Evolutionary conservation across 176 grass and related monocot species (phyloP).

Genomic region (Aegilops sharonensis): DNA sequence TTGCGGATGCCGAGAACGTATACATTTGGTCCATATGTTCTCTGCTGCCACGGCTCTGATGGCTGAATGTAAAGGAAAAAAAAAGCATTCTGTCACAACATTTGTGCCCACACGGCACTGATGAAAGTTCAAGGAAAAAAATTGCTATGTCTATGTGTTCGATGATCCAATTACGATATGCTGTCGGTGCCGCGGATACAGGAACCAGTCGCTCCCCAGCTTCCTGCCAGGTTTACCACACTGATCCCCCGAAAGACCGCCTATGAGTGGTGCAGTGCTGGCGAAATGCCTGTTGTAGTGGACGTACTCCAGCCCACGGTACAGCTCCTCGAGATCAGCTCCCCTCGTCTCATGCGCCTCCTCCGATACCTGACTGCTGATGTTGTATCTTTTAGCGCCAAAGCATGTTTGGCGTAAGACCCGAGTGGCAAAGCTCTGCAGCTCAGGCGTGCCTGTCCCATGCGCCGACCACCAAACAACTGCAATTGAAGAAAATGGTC

Average conservation of each 20-base stretch:
- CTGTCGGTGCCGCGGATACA: neutral
- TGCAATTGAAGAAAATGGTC: neutral
- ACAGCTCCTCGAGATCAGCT: neutral
- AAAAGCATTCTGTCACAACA: neutral
- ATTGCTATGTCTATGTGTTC: neutral
- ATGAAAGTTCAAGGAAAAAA: neutral
- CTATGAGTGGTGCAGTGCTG: neutral
- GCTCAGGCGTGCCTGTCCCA: neutral
- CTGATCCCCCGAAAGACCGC: neutral
- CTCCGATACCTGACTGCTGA: neutral
- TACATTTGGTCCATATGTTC: neutral
- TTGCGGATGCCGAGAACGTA: neutral
- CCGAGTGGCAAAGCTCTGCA: neutral
- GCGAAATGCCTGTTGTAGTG: neutral
- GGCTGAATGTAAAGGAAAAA: neutral
- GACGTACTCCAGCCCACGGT: neutral
- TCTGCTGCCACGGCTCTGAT: neutral
- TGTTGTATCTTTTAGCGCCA: slow-evolving; percentile 1
- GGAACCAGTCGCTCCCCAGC: neutral
- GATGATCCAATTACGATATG: neutral
- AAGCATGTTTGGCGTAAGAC: slow-evolving; percentile 14
- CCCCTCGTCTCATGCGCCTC: neutral
- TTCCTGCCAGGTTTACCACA: neutral
- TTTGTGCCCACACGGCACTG: neutral
- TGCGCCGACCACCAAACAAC: neutral